phyloP scores from a whole-genome alignment of 2,329 filamentous ascomycete genomes.

The Dothistroma pini region DNA sequence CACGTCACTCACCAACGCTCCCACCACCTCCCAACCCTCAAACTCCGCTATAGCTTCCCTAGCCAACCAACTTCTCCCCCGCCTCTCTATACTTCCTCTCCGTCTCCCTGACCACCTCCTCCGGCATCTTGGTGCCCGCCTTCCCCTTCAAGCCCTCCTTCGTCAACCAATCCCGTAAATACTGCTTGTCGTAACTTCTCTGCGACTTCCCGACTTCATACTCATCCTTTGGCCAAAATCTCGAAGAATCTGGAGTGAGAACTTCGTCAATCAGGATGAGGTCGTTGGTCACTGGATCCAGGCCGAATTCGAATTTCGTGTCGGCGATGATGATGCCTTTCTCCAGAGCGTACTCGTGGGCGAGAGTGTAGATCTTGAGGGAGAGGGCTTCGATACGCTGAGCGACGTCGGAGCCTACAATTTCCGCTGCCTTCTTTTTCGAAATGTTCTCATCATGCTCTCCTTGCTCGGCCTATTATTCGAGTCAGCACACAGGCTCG shows the following conservation, averaged over 20 bases:
- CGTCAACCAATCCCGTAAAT: constrained; percentile 76
- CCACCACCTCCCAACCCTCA: background rate
- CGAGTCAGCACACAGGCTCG: background rate
- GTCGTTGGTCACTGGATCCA: constrained; percentile 58
- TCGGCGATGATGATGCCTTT: constrained; percentile 74
- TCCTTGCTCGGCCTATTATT: constrained; percentile 60
- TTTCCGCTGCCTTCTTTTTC: constrained; percentile 58
- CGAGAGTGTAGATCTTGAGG: constrained; percentile 59
- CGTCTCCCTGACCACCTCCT: constrained; percentile 67
- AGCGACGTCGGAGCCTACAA: constrained; percentile 64
- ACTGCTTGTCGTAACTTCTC: constrained; percentile 78
- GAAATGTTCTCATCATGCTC: constrained; percentile 83
- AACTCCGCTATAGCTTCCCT: constrained; percentile 14
- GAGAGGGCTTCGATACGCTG: constrained; percentile 62
- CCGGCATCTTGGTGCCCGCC: constrained; percentile 67
- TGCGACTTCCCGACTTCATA: constrained; percentile 73
- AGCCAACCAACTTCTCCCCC: constrained; percentile 56
- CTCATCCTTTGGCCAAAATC: constrained; percentile 76
- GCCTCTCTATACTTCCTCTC: constrained; percentile 71
- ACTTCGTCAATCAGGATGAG: constrained; percentile 81
- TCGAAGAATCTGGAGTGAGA: constrained; percentile 68
- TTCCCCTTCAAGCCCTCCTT: constrained; percentile 69
- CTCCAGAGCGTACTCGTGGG: constrained; percentile 59
- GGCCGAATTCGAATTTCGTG: constrained; percentile 73
- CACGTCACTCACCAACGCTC: background rate